Conservation (phyloP, 208 protist species). For the Leishmania turanica region DNA sequence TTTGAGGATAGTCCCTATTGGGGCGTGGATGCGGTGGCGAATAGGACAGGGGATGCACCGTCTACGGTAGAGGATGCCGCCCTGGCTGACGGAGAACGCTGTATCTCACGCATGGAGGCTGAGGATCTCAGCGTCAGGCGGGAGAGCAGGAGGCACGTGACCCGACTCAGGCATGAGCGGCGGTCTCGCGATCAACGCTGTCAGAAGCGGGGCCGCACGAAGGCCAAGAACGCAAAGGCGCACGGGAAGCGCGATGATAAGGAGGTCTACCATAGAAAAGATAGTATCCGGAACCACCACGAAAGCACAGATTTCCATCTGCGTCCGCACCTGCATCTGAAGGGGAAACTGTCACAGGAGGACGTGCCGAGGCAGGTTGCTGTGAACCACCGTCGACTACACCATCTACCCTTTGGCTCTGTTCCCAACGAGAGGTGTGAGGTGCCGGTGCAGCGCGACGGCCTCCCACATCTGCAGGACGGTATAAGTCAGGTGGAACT, state of each 20-base stretch:
- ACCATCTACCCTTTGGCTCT: too few relatives aligned
- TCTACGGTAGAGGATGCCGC: neutral
- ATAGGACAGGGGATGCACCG: neutral
- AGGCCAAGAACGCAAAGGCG: neutral
- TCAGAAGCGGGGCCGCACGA: neutral
- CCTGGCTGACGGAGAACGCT: neutral
- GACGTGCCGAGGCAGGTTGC: neutral
- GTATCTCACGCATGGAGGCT: neutral
- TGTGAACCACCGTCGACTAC: too few relatives aligned
- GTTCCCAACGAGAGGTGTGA: neutral
- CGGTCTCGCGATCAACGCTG: neutral
- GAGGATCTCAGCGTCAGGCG: neutral
- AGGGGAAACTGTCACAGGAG: neutral
- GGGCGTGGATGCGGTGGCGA: neutral
- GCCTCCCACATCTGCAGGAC: neutral
- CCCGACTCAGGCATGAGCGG: neutral
- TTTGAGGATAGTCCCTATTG: neutral
- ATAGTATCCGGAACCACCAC: neutral
- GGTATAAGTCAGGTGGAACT: constrained; percentile 48
- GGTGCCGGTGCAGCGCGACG: too few relatives aligned
- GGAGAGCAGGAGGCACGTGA: neutral
- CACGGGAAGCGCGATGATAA: neutral
- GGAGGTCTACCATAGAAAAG: neutral
- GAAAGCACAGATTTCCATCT: neutral
- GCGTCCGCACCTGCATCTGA: neutral